Evolutionary conservation across 805 yeast species (phyloP).

Genomic region (Saturnispora serradocipensis): DNA sequence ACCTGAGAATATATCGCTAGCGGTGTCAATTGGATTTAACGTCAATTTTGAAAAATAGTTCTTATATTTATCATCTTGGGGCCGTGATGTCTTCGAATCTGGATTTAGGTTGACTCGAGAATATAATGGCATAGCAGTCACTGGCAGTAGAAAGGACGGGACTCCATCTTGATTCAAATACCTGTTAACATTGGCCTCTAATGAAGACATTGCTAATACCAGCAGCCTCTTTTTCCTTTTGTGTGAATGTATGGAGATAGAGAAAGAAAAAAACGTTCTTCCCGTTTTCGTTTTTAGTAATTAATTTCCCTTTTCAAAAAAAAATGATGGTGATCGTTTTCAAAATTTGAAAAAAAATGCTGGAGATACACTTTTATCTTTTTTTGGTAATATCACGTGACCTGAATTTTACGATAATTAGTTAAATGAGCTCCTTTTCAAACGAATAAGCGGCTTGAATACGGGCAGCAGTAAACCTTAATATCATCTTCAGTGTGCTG

Average conservation of each 20-base stretch:
- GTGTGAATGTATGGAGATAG: background rate
- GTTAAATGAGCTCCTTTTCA: background rate
- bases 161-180: background rate
- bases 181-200: background rate
- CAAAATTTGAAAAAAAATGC: background rate
- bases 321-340: background rate
- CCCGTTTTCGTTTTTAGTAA: background rate
- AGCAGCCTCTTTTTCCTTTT: background rate
- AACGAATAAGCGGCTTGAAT: too few species aligned
- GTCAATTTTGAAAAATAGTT: conserved; percentile 18
- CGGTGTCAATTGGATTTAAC: background rate
- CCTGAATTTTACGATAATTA: background rate
- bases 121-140: conserved; percentile 5
- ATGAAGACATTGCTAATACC: background rate
- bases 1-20: background rate
- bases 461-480: too few species aligned
- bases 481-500: too few species aligned
- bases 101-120: background rate
- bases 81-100: background rate
- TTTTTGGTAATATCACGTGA: background rate
- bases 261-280: background rate
- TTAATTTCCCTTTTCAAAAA: background rate
- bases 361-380: background rate
- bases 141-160: conserved; percentile 3
- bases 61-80: conserved; percentile 12